phyloP scores from a whole-genome alignment of 169 alveolate species.

The Plasmodium sp. region DNA sequence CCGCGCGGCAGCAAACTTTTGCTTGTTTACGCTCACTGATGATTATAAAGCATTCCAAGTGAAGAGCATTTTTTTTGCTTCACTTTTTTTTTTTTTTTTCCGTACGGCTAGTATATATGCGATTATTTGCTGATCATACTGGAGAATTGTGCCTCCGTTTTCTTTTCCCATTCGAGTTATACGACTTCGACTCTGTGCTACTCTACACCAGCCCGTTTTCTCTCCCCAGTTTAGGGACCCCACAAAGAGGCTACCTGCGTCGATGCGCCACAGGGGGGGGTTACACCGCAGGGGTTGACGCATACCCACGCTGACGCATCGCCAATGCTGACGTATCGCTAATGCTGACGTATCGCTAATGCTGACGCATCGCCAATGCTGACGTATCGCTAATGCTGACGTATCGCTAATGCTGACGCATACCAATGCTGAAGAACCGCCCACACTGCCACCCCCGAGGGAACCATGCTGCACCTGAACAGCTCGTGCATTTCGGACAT shows the following conservation, averaged over 20 bases:
- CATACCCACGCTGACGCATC: background rate
- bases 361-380: too few species aligned
- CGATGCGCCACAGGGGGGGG: background rate
- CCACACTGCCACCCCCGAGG: background rate
- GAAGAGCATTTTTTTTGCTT: background rate
- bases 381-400: too few species aligned
- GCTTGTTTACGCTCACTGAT: background rate
- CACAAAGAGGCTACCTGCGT: background rate
- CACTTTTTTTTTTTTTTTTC: background rate
- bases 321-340: too few species aligned
- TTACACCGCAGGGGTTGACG: too few species aligned
- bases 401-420: too few species aligned
- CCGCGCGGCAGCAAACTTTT: background rate
- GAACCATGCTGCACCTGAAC: constrained; percentile 65
- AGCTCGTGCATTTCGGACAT: constrained; percentile 39
- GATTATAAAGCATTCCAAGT: background rate
- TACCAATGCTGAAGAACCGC: background rate
- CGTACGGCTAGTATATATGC: background rate
- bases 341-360: too few species aligned
- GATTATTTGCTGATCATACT: background rate
- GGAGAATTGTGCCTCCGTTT: background rate
- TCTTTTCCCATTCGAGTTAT: background rate
- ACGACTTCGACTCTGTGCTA: background rate
- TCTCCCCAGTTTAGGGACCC: background rate
- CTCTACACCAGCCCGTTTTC: background rate